phyloP scores from a whole-genome alignment of 177 flowering plant genomes.

The Vitis hybrid region DNA sequence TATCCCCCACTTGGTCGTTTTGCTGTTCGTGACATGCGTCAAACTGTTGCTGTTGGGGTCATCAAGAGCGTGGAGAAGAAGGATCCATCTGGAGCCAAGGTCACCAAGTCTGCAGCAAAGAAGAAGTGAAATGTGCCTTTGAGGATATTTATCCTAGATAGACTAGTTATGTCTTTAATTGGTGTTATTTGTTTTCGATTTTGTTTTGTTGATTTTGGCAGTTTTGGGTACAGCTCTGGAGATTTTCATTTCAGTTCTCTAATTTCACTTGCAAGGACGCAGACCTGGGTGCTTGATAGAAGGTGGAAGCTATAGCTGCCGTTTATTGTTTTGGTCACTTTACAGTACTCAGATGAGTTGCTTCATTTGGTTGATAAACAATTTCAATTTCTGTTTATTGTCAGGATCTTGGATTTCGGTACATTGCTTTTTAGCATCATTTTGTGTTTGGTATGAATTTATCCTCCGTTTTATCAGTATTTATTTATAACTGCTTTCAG shows the following conservation, averaged over 20 bases:
- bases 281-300: not conserved
- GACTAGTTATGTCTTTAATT: not conserved
- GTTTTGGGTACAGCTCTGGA: not conserved
- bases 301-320: not conserved
- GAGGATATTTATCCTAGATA: not conserved
- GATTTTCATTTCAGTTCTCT: conserved; percentile 7
- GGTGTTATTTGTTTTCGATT: conserved; percentile 1
- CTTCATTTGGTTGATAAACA: conserved; percentile 2
- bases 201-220: conserved; percentile 3
- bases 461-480: too few species aligned
- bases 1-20: conserved; percentile 61
- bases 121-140: conserved; percentile 8
- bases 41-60: conserved; percentile 57
- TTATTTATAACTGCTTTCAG: too few species aligned
- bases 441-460: too few species aligned
- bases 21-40: conserved; percentile 63
- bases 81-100: conserved; percentile 55
- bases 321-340: not conserved
- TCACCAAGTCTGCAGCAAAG: conserved; percentile 48
- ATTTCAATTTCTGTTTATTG: not conserved
- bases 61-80: conserved; percentile 65
- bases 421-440: too few species aligned
- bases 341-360: not conserved
- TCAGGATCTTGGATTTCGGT: not conserved
- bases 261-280: conserved; percentile 8